Evolutionary conservation across 1,284 basidiomycete genomes (phyloP), one percentile per base, ranked within the genome.

Genomic region (Tremellales sp.): DNA sequence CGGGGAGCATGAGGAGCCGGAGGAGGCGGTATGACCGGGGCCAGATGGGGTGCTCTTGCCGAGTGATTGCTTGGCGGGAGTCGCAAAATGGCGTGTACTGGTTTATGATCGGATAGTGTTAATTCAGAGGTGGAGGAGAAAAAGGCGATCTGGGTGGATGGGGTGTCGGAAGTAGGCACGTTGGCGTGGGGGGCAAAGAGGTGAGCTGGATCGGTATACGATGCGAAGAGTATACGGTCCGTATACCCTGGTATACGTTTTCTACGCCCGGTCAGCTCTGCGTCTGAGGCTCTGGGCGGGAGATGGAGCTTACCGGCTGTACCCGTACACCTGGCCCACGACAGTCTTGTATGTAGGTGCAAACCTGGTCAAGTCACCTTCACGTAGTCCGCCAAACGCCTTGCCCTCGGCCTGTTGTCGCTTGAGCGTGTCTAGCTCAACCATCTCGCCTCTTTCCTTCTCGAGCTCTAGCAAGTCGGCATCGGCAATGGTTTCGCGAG

Each of bases 211-310:
- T 89, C 88, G n/a, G 80, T 78, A 61, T 86, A 78, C 5, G 89
- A 89, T 2, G 86, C 80, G 69, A 91, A 96, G 59, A 98, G 76
- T 42, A 98, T 83, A 39, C 94, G 82, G 73, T 98, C 94, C 21
- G 93, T 97, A 89, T 92, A 98, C 19, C 92, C 86, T 0, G 94
- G 94, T 5, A 80, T 78, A 6, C 94, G 83, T 65, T 85, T 88
- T 23, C 76, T 73, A 67, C 15, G 15, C n/a, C n/a, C 8, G 43
- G 12, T 48, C 42, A 44, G 13, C 19, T 22, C 11, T 4, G 13
- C n/a, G 10, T n/a, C 12, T 22, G 10, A 45, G 13, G 62, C 56
- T 21, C 50, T 35, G 23, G 49, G 51, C 3, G 43, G 40, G 21
- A 15, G 41, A 10, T 11, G 21, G n/a, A 29, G 73, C 79, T 53